Base-by-base conservation (phyloP, 2,329 filamentous ascomycete genomes). In the Sporothrix brasiliensis region DNA sequence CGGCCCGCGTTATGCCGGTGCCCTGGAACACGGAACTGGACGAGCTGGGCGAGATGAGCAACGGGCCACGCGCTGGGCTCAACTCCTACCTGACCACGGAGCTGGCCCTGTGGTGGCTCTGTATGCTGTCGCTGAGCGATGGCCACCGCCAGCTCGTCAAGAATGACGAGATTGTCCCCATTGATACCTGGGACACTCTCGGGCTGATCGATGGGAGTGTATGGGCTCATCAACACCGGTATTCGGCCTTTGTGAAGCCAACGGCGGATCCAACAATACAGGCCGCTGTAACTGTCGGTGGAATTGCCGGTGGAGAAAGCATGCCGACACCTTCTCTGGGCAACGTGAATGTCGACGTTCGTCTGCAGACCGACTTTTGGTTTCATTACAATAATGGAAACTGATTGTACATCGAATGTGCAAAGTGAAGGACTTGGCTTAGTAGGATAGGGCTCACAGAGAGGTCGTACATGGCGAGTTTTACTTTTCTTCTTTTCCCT, bases 31-130 rank as follows among this genome's bases (percentile, higher is more conserved):
- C 58, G n/a, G 58, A 63, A 10, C 11, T 47, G 39, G 10, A 5
- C 2, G 6, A 34, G 34, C 34, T 1, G 34, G 16, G 11, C 41
- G 41, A 16, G 10, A 3, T 11, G 41, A 63, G 58, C n/a, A 44
- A n/a, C 58, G 58, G 39, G 27, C 39, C 44, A 14, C 16, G 6
- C 39, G 19, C n/a, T n/a, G 58, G 5, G n/a, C 58, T 41, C 39
- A 9, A 16, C 5, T n/a, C 58, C n/a, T 11, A 63, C n/a, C 39
- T 63, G 39, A 63, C 58, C 10, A 47, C 58, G 58, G 58, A 63
- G 58, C 58, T 63, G 19, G 39, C 39, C 39, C 58, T 63, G 58
- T 63, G 58, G 58, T 47, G 58, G 58, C 58, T 63, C 58, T 63
- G 39, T 9, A 63, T 47, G 58, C 39, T 63, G 39, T 63, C 58